Percentiles rank a stretch among this genome's conserved stretches.
These are phyloP conservation scores for Mycena citricolor DNA, from an alignment of 1,284 basidiomycete species.

Conservation along the genomic window DNA sequence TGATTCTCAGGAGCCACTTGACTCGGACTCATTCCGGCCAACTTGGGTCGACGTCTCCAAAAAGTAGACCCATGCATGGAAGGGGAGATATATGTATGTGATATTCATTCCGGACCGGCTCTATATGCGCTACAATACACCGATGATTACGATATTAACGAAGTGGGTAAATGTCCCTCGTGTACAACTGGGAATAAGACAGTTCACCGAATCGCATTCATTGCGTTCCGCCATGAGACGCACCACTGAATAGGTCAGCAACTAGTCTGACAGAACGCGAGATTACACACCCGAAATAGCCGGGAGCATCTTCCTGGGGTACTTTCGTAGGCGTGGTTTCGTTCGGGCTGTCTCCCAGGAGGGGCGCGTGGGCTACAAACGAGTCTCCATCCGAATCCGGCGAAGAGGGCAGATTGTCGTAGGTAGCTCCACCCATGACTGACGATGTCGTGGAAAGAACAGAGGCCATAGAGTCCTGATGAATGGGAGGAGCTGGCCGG, in stretches of 20 bases:
- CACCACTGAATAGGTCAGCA: slow-evolving; percentile 4
- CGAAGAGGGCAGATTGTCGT: slow-evolving; percentile 36
- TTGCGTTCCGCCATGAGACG: slow-evolving; percentile 9
- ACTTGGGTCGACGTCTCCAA: slow-evolving; percentile 41
- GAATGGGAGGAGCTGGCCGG: slow-evolving; percentile 14
- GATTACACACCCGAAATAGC: slow-evolving; percentile 16
- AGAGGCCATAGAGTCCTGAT: slow-evolving; percentile 20
- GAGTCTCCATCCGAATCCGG: slow-evolving; percentile 34
- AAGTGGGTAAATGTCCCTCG: slow-evolving; percentile 15
- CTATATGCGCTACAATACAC: slow-evolving; percentile 24
- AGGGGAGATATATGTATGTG: too few species aligned
- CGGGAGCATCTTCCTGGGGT: slow-evolving; percentile 5
- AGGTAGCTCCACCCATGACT: slow-evolving; percentile 27
- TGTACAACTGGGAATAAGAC: too few species aligned
- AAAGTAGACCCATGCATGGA: slow-evolving; percentile 17
- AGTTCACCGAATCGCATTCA: too few species aligned
- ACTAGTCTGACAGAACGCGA: background rate
- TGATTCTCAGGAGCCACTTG: slow-evolving; percentile 26
- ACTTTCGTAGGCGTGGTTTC: slow-evolving; percentile 17
- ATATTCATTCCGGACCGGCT: slow-evolving; percentile 19
- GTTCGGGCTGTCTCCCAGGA: slow-evolving; percentile 26
- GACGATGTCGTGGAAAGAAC: slow-evolving; percentile 23
- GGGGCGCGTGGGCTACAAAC: slow-evolving; percentile 34
- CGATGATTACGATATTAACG: slow-evolving; percentile 23
- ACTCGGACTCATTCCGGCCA: slow-evolving; percentile 52